phyloP scores from a whole-genome alignment of 768 basidiomycete species.

The Lentinus tigrinus region DNA sequence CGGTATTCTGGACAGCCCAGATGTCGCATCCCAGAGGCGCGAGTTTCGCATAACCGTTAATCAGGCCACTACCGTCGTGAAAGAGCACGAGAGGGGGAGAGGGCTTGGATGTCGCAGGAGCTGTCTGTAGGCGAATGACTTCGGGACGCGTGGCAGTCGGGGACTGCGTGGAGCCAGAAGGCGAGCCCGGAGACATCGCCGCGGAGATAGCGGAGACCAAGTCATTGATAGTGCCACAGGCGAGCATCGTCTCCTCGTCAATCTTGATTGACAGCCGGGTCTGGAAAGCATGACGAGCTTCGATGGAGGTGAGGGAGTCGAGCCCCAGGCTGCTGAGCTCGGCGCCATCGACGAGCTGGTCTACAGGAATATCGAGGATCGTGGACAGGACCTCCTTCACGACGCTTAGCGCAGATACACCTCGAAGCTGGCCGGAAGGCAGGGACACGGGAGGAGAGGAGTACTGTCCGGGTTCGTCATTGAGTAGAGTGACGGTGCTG shows the following conservation, averaged over 20 bases:
- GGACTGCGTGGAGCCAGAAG: conserved; percentile 17
- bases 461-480: conserved; percentile 32
- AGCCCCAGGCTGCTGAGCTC: conserved; percentile 54
- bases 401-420: conserved; percentile 2
- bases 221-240: conserved; percentile 4
- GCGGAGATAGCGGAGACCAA: background rate
- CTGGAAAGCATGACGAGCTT: conserved; percentile 50
- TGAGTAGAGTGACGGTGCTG: conserved; percentile 3
- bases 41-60: conserved; percentile 45
- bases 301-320: conserved; percentile 66
- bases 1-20: conserved; percentile 62
- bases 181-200: background rate
- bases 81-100: conserved; percentile 56
- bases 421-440: background rate
- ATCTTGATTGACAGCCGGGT: conserved; percentile 41
- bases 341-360: conserved; percentile 42
- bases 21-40: conserved; percentile 47
- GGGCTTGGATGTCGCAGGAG: conserved; percentile 1
- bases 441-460: no score
- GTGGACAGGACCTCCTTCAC: conserved; percentile 40
- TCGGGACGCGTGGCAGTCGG: conserved; percentile 16
- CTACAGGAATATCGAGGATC: conserved; percentile 39
- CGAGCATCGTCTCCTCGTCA: background rate
- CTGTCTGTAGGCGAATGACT: conserved; percentile 3
- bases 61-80: conserved; percentile 72